Evolutionary conservation across 768 basidiomycete species (phyloP).

Genomic region (Tricholoma bakamatsutake): DNA sequence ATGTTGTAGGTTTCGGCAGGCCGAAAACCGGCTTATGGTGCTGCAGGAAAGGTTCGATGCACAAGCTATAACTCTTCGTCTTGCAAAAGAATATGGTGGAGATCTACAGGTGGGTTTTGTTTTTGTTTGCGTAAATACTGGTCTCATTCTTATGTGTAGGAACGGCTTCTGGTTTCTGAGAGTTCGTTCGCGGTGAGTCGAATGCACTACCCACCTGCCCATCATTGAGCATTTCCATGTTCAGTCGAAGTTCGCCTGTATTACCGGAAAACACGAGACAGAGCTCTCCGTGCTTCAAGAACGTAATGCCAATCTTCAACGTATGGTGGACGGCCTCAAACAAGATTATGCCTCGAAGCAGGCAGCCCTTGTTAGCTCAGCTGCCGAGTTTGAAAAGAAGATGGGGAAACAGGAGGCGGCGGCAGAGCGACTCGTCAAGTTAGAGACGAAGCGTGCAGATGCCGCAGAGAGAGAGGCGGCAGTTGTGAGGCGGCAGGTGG

Average conservation of each 20-base stretch:
- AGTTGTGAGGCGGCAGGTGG: slow-evolving; percentile 14
- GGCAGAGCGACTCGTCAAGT: slow-evolving; percentile 20
- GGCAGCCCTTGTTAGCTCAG: slow-evolving; percentile 7
- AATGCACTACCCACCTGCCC: background rate
- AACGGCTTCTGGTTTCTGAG: slow-evolving; percentile 32
- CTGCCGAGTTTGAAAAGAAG: slow-evolving; percentile 22
- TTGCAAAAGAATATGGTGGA: slow-evolving; percentile 49
- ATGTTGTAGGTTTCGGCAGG: slow-evolving; percentile 4
- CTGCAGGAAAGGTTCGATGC: slow-evolving; percentile 59
- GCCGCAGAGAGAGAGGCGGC: slow-evolving; percentile 21
- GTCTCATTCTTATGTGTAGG: slow-evolving; percentile 20
- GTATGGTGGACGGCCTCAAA: slow-evolving; percentile 18
- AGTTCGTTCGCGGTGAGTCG: slow-evolving; percentile 28
- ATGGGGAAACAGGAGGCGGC: slow-evolving; percentile 21
- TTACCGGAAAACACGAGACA: slow-evolving; percentile 26
- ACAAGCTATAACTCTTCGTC: slow-evolving; percentile 43
- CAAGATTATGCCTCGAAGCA: slow-evolving; percentile 21
- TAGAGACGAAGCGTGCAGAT: slow-evolving; percentile 22
- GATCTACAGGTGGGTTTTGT: slow-evolving; percentile 35
- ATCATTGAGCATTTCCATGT: background rate
- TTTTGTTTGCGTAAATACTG: too few relatives aligned
- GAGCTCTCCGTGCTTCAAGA: slow-evolving; percentile 37
- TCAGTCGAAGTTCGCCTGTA: slow-evolving; percentile 23
- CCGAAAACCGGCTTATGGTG: slow-evolving; percentile 5
- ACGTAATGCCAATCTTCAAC: slow-evolving; percentile 28